Conservation (phyloP, 345 rosid genomes). For the Crucihimalaya himalaica region DNA sequence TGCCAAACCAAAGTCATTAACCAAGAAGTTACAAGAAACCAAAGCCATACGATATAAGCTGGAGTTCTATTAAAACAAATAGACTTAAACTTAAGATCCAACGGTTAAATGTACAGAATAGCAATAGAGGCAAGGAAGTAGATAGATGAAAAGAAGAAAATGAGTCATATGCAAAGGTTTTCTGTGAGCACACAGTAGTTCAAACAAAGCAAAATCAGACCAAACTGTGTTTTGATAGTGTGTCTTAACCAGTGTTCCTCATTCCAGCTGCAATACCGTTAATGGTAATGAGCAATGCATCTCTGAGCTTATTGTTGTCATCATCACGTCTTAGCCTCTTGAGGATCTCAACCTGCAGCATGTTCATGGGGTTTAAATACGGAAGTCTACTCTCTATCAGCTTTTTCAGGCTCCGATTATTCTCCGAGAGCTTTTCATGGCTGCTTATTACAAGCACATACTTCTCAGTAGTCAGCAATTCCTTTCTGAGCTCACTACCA, state of each 20-base stretch:
- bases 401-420: constrained; percentile 78
- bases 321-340: constrained; percentile 85
- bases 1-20: not conserved
- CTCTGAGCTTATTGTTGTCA: constrained; percentile 81
- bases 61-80: not conserved
- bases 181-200: constrained; percentile 1
- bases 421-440: constrained; percentile 69
- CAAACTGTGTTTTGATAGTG: not conserved
- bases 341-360: constrained; percentile 84
- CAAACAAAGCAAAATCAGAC: constrained; percentile 12
- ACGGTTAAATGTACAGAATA: constrained; percentile 1
- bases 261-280: constrained; percentile 99
- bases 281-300: constrained; percentile 85
- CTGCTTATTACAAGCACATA: constrained; percentile 73
- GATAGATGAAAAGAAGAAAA: not conserved
- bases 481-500: constrained; percentile 68
- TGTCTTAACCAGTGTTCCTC: constrained; percentile 74
- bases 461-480: constrained; percentile 69
- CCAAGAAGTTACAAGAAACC: not conserved
- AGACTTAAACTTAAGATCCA: not conserved
- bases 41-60: not conserved
- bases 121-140: constrained; percentile 3
- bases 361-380: constrained; percentile 83
- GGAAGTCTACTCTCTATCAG: constrained; percentile 92
- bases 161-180: not conserved